These are phyloP conservation scores for Bruguiera hainesii DNA, from an alignment of 441 rosid genomes.

Conservation along the genomic window DNA sequence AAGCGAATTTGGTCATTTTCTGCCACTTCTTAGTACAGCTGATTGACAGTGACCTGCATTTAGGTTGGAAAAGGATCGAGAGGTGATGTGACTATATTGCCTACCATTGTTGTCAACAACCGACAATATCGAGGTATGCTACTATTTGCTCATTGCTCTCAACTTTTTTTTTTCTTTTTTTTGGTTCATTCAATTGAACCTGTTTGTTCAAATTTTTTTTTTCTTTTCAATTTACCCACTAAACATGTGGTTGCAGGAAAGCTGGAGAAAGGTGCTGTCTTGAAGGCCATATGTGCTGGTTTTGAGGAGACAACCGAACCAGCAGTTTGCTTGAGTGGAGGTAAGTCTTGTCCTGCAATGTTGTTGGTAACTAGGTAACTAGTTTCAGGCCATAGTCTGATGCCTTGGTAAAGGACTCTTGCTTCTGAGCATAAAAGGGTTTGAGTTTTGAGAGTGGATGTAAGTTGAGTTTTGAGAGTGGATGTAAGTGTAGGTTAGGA, in stretches of 20 bases:
- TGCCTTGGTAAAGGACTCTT: conserved; percentile 2
- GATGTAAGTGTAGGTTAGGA: neutral
- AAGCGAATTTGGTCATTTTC: conserved; percentile 7
- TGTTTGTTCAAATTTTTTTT: conserved; percentile 5
- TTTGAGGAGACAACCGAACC: conserved; percentile 98
- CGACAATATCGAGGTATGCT: conserved; percentile 89
- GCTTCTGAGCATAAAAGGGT: neutral
- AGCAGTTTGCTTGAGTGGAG: conserved; percentile 80
- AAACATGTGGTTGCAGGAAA: conserved; percentile 57
- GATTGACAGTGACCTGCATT: conserved; percentile 29
- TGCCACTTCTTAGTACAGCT: conserved; percentile 10
- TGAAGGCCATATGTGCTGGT: conserved; percentile 96
- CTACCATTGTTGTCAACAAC: conserved; percentile 95
- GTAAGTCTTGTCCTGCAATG: conserved; percentile 35
- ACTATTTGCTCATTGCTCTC: conserved; percentile 13
- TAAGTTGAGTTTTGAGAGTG: neutral
- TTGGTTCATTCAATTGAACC: neutral
- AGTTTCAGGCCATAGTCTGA: neutral
- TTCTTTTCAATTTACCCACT: conserved; percentile 2
- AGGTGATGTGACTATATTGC: conserved; percentile 99
- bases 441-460: conserved; percentile 3
- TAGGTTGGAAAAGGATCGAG: conserved; percentile 98
- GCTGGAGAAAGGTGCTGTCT: conserved; percentile 87
- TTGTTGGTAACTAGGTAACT: neutral
- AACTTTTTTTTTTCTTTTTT: neutral